A percentile compares a stretch with the other conserved stretches of the same genome.
Conservation (phyloP, 2,329 filamentous ascomycete species). For the Penicillium sp. region DNA sequence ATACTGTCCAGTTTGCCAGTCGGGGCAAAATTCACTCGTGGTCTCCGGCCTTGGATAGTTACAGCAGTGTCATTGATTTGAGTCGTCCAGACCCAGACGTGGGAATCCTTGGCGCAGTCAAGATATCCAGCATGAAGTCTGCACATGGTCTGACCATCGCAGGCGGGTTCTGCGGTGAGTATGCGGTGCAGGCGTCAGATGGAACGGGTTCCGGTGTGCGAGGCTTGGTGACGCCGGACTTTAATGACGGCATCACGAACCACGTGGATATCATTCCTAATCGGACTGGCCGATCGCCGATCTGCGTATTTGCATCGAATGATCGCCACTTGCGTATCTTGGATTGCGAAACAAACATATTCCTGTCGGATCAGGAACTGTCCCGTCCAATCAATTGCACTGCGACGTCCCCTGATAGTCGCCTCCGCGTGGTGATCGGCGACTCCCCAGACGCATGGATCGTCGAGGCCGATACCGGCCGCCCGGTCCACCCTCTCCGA, state of each 20-base stretch:
- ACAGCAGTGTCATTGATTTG: slow-evolving; percentile 51
- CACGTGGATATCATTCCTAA: slow-evolving; percentile 56
- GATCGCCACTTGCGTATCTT: slow-evolving; percentile 56
- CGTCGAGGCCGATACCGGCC: slow-evolving; percentile 45
- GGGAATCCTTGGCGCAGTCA: slow-evolving; percentile 38
- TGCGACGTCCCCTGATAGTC: slow-evolving; percentile 44
- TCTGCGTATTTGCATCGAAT: slow-evolving; percentile 59
- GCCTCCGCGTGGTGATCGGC: slow-evolving; percentile 47
- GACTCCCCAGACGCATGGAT: slow-evolving; percentile 45
- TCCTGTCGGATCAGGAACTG: slow-evolving; percentile 39
- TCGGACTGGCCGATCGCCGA: slow-evolving; percentile 49
- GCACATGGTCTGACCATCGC: slow-evolving; percentile 52
- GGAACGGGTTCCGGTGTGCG: slow-evolving; percentile 51
- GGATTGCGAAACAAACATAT: slow-evolving; percentile 51
- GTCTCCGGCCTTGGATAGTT: slow-evolving; percentile 46
- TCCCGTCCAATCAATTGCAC: slow-evolving; percentile 47
- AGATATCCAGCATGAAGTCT: slow-evolving; percentile 56
- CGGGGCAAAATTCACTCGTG: slow-evolving; percentile 52
- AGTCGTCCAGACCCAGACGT: slow-evolving; percentile 41
- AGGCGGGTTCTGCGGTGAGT: slow-evolving; percentile 60
- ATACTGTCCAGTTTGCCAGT: slow-evolving; percentile 57
- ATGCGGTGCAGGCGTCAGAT: slow-evolving; percentile 47
- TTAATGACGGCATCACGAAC: slow-evolving; percentile 56
- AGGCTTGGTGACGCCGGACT: slow-evolving; percentile 32
- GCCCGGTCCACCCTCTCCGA: slow-evolving; percentile 37